Conservation (phyloP, 495 filamentous ascomycete genomes). For the Acidiella bohemica region DNA sequence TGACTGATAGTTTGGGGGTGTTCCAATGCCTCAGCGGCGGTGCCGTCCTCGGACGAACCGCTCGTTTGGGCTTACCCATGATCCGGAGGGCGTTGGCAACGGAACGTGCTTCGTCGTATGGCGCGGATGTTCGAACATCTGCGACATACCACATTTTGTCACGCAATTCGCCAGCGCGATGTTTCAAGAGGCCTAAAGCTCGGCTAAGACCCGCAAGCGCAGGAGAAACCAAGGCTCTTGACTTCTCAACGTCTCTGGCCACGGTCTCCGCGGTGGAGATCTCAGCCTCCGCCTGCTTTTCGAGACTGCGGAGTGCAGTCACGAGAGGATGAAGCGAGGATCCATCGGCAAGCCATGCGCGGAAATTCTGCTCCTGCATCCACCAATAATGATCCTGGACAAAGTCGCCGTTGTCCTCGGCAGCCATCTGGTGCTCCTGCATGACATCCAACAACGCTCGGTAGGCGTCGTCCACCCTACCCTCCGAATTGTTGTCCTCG, state of each 20-base stretch:
- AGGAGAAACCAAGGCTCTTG: too few relatives aligned
- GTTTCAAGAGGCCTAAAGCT: background rate
- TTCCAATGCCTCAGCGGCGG: slow-evolving; percentile 20
- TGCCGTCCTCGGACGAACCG: slow-evolving; percentile 27
- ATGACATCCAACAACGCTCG: background rate
- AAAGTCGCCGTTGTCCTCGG: background rate
- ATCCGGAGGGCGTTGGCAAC: slow-evolving; percentile 77
- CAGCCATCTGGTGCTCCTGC: background rate
- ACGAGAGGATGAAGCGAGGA: background rate
- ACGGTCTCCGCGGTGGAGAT: background rate
- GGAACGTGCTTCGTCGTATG: slow-evolving; percentile 79
- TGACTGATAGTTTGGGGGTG: slow-evolving; percentile 41
- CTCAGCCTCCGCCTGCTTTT: background rate
- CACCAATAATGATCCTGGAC: background rate
- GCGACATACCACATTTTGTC: slow-evolving; percentile 99
- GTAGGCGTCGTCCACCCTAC: background rate
- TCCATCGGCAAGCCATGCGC: background rate
- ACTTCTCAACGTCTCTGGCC: too few relatives aligned
- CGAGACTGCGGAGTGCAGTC: background rate
- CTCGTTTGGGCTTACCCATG: slow-evolving; percentile 55
- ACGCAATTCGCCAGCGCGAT: slow-evolving; percentile 35
- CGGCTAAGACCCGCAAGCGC: background rate
- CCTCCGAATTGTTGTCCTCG: too few relatives aligned
- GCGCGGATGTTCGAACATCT: slow-evolving; percentile 81
- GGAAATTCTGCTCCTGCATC: background rate